Evolutionary conservation across 78 protist species (phyloP).

Genomic region (Tieghemostelium lacteum): DNA sequence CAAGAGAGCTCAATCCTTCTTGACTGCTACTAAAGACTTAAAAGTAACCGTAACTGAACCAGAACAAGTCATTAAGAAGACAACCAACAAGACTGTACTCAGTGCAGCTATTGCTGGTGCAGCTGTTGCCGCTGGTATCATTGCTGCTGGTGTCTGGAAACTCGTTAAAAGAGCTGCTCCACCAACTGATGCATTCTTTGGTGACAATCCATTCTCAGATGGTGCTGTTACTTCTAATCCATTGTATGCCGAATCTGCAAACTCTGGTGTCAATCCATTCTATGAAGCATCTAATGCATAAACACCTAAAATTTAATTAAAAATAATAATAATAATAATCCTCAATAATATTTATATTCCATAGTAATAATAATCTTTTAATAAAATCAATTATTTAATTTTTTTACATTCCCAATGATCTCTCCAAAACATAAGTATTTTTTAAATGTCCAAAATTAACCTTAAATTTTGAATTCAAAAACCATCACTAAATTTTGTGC

Average conservation of each 20-base stretch:
- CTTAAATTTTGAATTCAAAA: too few relatives aligned
- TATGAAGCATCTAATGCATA: slow-evolving; percentile 2
- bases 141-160: slow-evolving; percentile 53
- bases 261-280: slow-evolving; percentile 45
- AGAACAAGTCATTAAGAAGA: neutral
- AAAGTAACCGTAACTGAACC: neutral
- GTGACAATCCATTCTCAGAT: slow-evolving; percentile 56
- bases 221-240: slow-evolving; percentile 46
- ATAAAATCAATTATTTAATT: too few relatives aligned
- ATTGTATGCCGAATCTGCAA: slow-evolving; percentile 12
- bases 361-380: too few relatives aligned
- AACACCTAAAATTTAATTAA: too few relatives aligned
- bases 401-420: too few relatives aligned
- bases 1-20: neutral
- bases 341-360: too few relatives aligned
- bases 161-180: slow-evolving; percentile 28
- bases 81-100: slow-evolving; percentile 53
- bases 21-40: slow-evolving; percentile 4
- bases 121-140: slow-evolving; percentile 51
- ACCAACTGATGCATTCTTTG: slow-evolving; percentile 75
- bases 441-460: too few relatives aligned
- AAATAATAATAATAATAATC: too few relatives aligned
- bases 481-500: too few relatives aligned
- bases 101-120: slow-evolving; percentile 75
- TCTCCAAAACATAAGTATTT: too few relatives aligned